Conservation (phyloP, 306 rosid species). For the Castanea crenata region DNA sequence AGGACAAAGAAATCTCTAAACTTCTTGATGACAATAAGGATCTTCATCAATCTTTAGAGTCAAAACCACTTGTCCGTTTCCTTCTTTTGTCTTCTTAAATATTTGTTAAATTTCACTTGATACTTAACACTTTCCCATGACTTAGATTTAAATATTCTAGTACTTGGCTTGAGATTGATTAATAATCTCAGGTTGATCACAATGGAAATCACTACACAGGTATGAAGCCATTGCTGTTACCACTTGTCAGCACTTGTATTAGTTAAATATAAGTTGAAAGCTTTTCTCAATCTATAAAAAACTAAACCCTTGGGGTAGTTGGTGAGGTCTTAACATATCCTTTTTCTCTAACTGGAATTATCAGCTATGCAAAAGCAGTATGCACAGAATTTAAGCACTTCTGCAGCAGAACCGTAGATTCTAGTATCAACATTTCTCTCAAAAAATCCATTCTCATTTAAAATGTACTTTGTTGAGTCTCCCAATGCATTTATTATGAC, state of each 20-base stretch:
- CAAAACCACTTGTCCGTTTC: conserved; percentile 58
- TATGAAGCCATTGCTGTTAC: conserved; percentile 32
- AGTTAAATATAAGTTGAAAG: conserved; percentile 8
- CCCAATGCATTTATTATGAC: conserved; percentile 3
- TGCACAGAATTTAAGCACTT: conserved; percentile 47
- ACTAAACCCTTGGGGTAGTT: conserved; percentile 12
- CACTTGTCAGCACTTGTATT: neutral
- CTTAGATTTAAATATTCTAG: conserved; percentile 11
- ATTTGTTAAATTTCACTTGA: conserved; percentile 20
- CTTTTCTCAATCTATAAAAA: conserved; percentile 11
- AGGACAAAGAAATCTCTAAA: conserved; percentile 83
- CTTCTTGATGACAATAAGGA: conserved; percentile 70
- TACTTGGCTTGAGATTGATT: conserved; percentile 16
- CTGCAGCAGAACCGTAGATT: conserved; percentile 87
- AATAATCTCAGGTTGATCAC: conserved; percentile 61
- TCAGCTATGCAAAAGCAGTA: conserved; percentile 65
- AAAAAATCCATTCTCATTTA: neutral
- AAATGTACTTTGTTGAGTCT: neutral
- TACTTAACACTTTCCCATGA: conserved; percentile 7
- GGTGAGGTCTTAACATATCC: conserved; percentile 14
- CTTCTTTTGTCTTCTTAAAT: conserved; percentile 10
- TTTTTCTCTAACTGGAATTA: conserved; percentile 33
- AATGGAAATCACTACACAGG: conserved; percentile 57
- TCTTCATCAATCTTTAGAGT: conserved; percentile 72
- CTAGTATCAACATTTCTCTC: conserved; percentile 53